Percentiles rank a stretch among this genome's conserved stretches.
These are phyloP conservation scores for Gossypioides kirkii DNA, from an alignment of 345 rosid species.

Conservation along the genomic window DNA sequence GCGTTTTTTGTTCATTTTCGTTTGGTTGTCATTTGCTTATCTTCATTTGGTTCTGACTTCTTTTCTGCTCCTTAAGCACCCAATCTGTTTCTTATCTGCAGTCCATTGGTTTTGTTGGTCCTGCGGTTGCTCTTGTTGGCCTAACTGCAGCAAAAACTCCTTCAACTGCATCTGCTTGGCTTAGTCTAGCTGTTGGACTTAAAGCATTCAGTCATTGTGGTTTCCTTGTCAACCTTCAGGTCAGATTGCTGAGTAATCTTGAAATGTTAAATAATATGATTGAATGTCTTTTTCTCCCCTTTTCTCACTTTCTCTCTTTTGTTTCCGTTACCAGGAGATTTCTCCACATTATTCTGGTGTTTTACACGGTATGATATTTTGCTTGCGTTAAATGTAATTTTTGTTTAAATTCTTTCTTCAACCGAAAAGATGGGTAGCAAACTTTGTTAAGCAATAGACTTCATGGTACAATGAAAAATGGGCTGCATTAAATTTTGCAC, in stretches of 20 bases:
- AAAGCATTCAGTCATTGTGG: slow-evolving; percentile 96
- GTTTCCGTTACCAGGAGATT: slow-evolving; percentile 58
- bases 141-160: slow-evolving; percentile 71
- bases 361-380: slow-evolving; percentile 56
- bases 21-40: not conserved
- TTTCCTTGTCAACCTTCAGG: slow-evolving; percentile 95
- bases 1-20: not conserved
- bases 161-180: slow-evolving; percentile 82
- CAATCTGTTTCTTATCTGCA: slow-evolving; percentile 33
- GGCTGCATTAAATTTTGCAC: not conserved
- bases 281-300: not conserved
- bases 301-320: slow-evolving; percentile 22
- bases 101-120: slow-evolving; percentile 88
- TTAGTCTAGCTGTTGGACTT: slow-evolving; percentile 79
- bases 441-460: not conserved
- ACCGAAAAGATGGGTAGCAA: not conserved
- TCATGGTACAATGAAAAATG: not conserved
- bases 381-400: not conserved
- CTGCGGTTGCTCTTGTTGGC: slow-evolving; percentile 76
- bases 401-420: slow-evolving; percentile 6
- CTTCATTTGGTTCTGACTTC: not conserved
- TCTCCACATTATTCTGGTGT: slow-evolving; percentile 89
- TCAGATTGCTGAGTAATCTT: slow-evolving; percentile 19
- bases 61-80: not conserved
- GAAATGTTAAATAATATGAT: not conserved